A percentile compares a stretch with the other conserved stretches of the same genome.
phyloP scores from a whole-genome alignment of 257 asterid species.

The Striga asiatica region DNA sequence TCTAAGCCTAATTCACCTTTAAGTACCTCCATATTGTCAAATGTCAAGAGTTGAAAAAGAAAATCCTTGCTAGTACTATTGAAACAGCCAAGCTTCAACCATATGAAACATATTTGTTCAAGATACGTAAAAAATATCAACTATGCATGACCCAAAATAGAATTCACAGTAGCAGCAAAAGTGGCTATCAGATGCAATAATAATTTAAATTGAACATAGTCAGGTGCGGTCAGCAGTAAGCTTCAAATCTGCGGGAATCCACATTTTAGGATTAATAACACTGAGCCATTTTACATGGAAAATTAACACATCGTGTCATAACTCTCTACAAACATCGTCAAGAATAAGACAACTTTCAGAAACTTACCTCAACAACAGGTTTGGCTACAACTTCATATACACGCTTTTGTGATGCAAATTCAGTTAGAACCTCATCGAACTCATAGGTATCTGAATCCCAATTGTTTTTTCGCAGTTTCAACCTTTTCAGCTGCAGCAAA shows the following conservation, averaged over 20 bases:
- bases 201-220: neutral
- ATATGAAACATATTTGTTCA: neutral
- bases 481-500: constrained; percentile 72
- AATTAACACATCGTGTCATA: no score
- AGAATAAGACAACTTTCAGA: neutral
- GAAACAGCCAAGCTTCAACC: neutral
- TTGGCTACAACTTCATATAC: constrained; percentile 98
- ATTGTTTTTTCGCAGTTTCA: constrained; percentile 91
- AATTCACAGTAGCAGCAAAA: constrained; percentile 9
- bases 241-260: neutral
- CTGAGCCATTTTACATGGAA: neutral
- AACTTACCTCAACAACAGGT: constrained; percentile 95
- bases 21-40: neutral
- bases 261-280: neutral
- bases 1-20: neutral
- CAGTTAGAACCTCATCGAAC: constrained; percentile 93
- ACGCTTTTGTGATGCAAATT: constrained; percentile 92
- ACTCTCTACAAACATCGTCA: neutral
- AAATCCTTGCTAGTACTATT: neutral
- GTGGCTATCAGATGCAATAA: neutral
- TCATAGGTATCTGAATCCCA: constrained; percentile 99
- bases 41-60: neutral
- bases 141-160: neutral
- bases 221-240: neutral
- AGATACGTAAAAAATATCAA: neutral